Evolutionary conservation across 305 asterid genomes (phyloP).

Genomic region (Rubia balearica): DNA sequence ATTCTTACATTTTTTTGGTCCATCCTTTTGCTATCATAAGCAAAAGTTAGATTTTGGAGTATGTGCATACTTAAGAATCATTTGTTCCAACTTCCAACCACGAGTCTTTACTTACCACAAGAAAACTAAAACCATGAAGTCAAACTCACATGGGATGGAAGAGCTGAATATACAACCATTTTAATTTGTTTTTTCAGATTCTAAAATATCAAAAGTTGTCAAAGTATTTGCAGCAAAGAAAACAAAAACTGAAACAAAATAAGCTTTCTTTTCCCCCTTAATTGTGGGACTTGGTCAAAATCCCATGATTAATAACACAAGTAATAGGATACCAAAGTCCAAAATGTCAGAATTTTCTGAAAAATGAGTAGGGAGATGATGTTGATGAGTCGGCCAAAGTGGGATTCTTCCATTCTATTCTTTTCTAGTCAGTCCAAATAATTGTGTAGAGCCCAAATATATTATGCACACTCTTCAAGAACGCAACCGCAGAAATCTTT

Average conservation of each 20-base stretch:
- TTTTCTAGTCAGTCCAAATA: conserved; percentile 12
- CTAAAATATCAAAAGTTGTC: neutral
- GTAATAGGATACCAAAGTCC: conserved; percentile 6
- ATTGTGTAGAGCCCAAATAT: neutral
- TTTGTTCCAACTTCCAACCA: too few relatives aligned
- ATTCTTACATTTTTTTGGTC: too few relatives aligned
- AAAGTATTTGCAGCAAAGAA: neutral
- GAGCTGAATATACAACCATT: neutral
- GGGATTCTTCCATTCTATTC: neutral
- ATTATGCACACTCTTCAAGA: conserved; percentile 3
- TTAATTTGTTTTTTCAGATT: neutral
- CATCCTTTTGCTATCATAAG: too few relatives aligned
- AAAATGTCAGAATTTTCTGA: neutral
- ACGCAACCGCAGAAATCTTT: neutral
- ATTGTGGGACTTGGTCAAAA: neutral
- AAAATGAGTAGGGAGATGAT: neutral
- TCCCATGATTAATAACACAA: neutral
- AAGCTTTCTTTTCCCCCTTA: neutral
- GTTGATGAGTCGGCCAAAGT: neutral
- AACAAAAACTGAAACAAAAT: neutral
- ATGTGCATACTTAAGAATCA: too few relatives aligned
- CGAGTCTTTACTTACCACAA: too few relatives aligned
- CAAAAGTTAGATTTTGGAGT: too few relatives aligned
- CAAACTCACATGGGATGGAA: too few relatives aligned
- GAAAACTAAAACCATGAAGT: too few relatives aligned